phyloP scores from a whole-genome alignment of 257 asterid genomes.

The Ballota nigra region DNA sequence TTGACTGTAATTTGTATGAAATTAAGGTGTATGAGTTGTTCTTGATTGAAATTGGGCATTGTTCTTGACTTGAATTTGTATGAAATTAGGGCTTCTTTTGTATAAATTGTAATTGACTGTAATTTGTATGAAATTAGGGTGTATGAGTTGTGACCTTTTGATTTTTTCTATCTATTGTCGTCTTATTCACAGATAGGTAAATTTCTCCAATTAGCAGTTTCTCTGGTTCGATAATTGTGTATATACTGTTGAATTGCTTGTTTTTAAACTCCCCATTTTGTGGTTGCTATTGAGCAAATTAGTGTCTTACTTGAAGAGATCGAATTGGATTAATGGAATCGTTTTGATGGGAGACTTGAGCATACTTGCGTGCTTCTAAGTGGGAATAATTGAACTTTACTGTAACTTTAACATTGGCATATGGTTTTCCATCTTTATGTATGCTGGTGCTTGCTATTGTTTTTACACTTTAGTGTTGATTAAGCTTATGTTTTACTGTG shows the following conservation, averaged over 20 bases:
- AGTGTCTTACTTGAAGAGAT: not conserved
- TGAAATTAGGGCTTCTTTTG: no score
- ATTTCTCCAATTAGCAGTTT: not conserved
- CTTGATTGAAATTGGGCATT: no score
- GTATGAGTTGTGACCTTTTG: conserved; percentile 71
- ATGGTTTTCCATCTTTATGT: not conserved
- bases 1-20: no score
- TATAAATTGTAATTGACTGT: no score
- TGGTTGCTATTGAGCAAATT: not conserved
- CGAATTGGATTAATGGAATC: not conserved
- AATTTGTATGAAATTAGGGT: no score
- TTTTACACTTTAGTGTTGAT: no score
- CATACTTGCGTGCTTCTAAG: not conserved
- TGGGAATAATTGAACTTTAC: not conserved
- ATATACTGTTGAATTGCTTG: not conserved
- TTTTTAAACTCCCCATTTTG: not conserved
- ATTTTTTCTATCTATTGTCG: conserved; percentile 68
- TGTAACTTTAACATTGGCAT: not conserved
- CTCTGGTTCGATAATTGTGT: not conserved
- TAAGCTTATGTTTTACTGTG: not conserved
- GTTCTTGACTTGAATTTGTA: no score
- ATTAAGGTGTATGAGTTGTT: no score
- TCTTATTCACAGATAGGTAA: conserved; percentile 85
- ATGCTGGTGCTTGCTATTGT: no score
- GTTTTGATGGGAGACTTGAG: conserved; percentile 12